Conservation (phyloP, 768 basidiomycete species). For the Psilocybe subaeruginosa region DNA sequence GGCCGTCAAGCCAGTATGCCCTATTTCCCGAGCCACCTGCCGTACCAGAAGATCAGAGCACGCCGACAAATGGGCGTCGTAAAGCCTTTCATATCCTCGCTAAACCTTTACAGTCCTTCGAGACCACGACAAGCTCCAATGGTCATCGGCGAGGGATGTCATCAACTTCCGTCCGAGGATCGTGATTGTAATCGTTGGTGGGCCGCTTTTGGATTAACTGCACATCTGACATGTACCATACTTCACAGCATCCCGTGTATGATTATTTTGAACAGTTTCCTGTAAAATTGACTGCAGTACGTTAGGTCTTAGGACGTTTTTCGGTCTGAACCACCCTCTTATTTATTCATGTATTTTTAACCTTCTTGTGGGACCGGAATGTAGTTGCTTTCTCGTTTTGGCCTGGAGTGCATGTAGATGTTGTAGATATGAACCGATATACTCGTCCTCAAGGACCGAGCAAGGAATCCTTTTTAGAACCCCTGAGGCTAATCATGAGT, state of each 20-base stretch:
- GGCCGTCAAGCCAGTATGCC: conserved; percentile 72
- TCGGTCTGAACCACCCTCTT: conserved; percentile 9
- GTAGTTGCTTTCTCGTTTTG: conserved; percentile 18
- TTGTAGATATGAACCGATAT: conserved; percentile 10
- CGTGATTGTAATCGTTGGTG: conserved; percentile 14
- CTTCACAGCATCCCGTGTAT: conserved; percentile 26
- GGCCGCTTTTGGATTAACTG: conserved; percentile 10
- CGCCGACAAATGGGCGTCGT: conserved; percentile 58
- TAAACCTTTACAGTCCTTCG: conserved; percentile 48
- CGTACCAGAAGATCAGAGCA: conserved; percentile 46
- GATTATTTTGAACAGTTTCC: conserved; percentile 26
- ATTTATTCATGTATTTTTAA: conserved; percentile 26
- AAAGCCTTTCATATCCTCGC: conserved; percentile 72
- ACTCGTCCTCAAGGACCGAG: not conserved
- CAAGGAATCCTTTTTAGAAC: not conserved
- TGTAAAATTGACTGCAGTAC: conserved; percentile 21
- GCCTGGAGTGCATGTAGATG: conserved; percentile 6
- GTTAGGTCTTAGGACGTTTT: conserved; percentile 9
- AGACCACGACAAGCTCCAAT: conserved; percentile 31
- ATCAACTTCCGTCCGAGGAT: conserved; percentile 49
- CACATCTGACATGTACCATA: conserved; percentile 26
- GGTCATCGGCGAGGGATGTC: conserved; percentile 59
- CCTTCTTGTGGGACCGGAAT: conserved; percentile 9
- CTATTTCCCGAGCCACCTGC: conserved; percentile 71
- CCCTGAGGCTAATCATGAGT: not conserved